phyloP scores from a whole-genome alignment of 768 basidiomycete genomes.

The Boletus fagicola region DNA sequence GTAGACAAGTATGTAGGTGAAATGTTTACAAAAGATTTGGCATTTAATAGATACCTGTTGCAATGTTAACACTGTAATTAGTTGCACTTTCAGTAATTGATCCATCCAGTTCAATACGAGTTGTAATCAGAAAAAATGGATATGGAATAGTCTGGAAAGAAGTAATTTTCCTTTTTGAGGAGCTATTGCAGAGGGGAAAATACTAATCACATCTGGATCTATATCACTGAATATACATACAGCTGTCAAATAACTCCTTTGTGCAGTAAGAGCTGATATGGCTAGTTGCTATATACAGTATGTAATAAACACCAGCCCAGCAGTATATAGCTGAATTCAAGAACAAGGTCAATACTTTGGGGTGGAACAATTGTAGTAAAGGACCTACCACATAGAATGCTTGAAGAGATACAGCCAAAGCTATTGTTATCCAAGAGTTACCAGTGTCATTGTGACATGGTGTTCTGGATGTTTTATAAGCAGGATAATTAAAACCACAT shows the following conservation, averaged over 20 bases:
- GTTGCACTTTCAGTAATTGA: neutral
- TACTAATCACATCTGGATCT: neutral
- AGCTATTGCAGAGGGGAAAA: neutral
- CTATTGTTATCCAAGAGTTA: neutral
- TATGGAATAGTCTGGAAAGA: neutral
- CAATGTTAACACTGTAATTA: neutral
- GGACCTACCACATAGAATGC: constrained; percentile 1
- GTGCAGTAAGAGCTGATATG: too few relatives aligned
- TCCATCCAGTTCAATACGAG: constrained; percentile 3
- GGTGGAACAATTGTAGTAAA: neutral
- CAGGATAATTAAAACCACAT: neutral
- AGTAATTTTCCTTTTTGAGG: neutral
- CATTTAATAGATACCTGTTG: neutral
- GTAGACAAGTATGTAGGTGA: neutral
- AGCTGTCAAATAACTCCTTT: too few relatives aligned
- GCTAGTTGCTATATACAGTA: too few relatives aligned
- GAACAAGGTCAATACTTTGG: too few relatives aligned
- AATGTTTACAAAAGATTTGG: neutral
- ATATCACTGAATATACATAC: too few relatives aligned
- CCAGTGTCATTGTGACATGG: neutral
- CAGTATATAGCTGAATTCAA: too few relatives aligned
- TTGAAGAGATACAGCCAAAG: neutral
- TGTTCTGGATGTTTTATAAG: neutral
- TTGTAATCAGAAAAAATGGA: constrained; percentile 13
- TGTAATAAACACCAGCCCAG: too few relatives aligned